Evolutionary conservation across 2,329 filamentous ascomycete species (phyloP).

Genomic region (Colletotrichum higginsianum): DNA sequence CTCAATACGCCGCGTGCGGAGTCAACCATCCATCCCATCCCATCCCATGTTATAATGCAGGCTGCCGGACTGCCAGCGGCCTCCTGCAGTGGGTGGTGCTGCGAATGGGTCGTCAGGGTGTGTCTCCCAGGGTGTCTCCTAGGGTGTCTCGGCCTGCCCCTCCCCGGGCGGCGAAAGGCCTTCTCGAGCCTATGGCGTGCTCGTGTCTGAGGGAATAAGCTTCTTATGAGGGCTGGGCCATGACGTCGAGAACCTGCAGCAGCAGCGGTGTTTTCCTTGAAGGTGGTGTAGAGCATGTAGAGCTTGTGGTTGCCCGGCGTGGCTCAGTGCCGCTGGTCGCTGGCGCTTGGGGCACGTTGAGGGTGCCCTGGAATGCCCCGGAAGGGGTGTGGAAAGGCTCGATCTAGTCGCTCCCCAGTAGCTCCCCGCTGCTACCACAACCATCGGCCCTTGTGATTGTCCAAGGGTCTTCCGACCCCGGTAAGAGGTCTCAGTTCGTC

Average conservation of each 20-base stretch:
- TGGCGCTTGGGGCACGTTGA: neutral
- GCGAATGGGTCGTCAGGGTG: neutral
- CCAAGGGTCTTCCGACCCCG: neutral
- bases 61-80: constrained; percentile 2
- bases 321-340: neutral
- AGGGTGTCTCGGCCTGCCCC: neutral
- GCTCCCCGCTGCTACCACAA: constrained; percentile 21
- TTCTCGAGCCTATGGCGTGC: constrained; percentile 31
- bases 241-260: constrained; percentile 29
- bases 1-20: constrained; percentile 16
- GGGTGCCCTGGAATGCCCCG: neutral
- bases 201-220: constrained; percentile 34
- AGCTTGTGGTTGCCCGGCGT: neutral
- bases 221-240: constrained; percentile 28
- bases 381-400: neutral
- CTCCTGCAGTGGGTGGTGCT: constrained; percentile 29
- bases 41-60: neutral
- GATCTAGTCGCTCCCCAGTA: constrained; percentile 19
- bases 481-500: neutral
- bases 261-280: neutral
- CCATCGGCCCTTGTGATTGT: constrained; percentile 20
- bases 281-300: neutral
- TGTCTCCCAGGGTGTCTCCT: neutral
- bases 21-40: constrained; percentile 3
- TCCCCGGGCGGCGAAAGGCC: neutral